Evolutionary conservation across 2,329 filamentous ascomycete species (phyloP).

Genomic region (Orbilia ellipsospora): DNA sequence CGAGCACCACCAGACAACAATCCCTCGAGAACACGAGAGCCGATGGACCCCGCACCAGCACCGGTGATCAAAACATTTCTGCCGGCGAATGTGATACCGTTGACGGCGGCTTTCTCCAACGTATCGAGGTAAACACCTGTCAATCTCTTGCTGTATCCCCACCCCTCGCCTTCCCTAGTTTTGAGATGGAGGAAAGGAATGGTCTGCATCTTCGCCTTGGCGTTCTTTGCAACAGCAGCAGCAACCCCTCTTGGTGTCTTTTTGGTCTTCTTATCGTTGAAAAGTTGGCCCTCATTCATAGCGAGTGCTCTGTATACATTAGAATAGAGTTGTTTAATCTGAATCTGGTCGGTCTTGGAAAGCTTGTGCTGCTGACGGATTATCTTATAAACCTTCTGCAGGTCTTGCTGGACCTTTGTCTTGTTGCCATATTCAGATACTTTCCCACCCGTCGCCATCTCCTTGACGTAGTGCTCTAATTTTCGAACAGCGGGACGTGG

Average conservation of each 20-base stretch:
- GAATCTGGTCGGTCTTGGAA: conserved; percentile 92
- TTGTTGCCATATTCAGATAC: conserved; percentile 98
- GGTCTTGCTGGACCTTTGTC: conserved; percentile 95
- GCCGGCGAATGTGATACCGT: conserved; percentile 89
- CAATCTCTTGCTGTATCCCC: conserved; percentile 99
- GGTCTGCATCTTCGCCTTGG: conserved; percentile 93
- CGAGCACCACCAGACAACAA: conserved; percentile 96
- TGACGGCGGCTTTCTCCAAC: conserved; percentile 84
- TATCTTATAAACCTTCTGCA: conserved; percentile 95
- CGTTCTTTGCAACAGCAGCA: conserved; percentile 65
- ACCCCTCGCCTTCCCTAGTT: conserved; percentile 90
- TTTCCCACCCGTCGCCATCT: conserved; percentile 98
- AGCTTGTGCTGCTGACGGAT: conserved; percentile 99
- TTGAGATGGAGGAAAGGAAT: conserved; percentile 98
- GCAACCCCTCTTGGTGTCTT: conserved; percentile 65
- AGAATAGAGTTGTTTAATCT: conserved; percentile 94
- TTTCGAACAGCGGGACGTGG: conserved; percentile 91
- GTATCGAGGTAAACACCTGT: conserved; percentile 93
- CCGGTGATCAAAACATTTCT: conserved; percentile 99
- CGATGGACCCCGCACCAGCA: conserved; percentile 96
- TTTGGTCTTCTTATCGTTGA: conserved; percentile 80
- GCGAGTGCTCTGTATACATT: conserved; percentile 92
- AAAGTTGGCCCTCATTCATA: conserved; percentile 98
- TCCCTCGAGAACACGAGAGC: conserved; percentile 94
- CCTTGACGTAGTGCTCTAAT: conserved; percentile 96